Evolutionary conservation across 1,284 basidiomycete species (phyloP).

Genomic region (Baeospora myosura): DNA sequence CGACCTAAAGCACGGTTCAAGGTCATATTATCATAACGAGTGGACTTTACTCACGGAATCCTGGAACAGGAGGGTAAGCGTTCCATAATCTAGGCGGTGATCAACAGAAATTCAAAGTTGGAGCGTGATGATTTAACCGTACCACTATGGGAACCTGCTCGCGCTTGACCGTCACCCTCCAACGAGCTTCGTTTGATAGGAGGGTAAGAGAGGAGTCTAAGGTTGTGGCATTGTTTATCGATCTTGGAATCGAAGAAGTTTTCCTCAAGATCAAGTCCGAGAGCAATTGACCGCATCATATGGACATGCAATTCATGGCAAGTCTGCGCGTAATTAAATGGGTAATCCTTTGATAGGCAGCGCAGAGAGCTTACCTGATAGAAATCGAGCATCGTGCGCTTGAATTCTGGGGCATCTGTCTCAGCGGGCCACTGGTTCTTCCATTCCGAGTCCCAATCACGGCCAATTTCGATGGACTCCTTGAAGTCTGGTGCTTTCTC

Average conservation of each 20-base stretch:
- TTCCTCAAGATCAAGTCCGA: conserved; percentile 69
- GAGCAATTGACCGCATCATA: conserved; percentile 76
- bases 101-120: not conserved
- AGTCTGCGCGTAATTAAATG: conserved; percentile 30
- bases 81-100: conserved; percentile 61
- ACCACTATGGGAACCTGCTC: conserved; percentile 77
- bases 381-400: conserved; percentile 65
- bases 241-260: conserved; percentile 69
- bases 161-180: conserved; percentile 59
- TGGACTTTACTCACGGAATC: conserved; percentile 44
- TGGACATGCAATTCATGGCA: conserved; percentile 69
- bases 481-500: conserved; percentile 72
- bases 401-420: conserved; percentile 56
- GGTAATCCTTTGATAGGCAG: not conserved
- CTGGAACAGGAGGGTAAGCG: conserved; percentile 79
- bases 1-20: conserved; percentile 39
- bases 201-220: conserved; percentile 72
- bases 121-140: conserved; percentile 8
- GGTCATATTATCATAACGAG: conserved; percentile 3
- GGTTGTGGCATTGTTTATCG: conserved; percentile 69
- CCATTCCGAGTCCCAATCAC: conserved; percentile 69
- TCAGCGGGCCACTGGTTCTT: conserved; percentile 77
- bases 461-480: conserved; percentile 81
- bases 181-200: conserved; percentile 56
- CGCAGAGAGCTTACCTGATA: conserved; percentile 42